Conservation (phyloP, 352 stramenopile species). For the Globisporangium paddicum region DNA sequence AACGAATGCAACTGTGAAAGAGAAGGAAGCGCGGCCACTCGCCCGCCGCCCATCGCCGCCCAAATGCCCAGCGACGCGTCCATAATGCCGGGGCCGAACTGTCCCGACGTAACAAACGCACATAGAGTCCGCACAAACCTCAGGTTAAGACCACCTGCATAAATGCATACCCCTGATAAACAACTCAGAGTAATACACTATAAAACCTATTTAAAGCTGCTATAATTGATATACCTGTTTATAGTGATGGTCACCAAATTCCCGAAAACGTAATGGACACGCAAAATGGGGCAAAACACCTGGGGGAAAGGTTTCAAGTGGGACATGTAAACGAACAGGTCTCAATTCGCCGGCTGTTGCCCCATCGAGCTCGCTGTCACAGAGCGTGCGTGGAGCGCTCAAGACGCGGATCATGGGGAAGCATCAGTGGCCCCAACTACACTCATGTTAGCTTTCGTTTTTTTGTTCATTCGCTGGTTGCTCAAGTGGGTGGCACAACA, state of each 20-base stretch:
- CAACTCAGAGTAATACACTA: too few species aligned
- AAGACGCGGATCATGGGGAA: neutral
- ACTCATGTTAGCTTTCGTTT: too few species aligned
- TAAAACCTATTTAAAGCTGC: neutral
- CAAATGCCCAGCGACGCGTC: neutral
- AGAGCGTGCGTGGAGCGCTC: too few species aligned
- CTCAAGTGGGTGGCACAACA: slow-evolving; percentile 3
- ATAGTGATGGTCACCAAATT: neutral
- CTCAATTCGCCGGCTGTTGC: neutral
- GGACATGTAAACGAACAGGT: slow-evolving; percentile 8
- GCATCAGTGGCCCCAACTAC: too few species aligned
- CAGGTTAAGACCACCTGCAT: neutral
- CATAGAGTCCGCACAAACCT: slow-evolving; percentile 3
- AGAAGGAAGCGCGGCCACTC: neutral
- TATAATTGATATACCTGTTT: neutral
- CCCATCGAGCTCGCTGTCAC: too few species aligned
- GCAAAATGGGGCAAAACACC: neutral
- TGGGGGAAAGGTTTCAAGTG: neutral
- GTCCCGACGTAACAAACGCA: slow-evolving; percentile 9
- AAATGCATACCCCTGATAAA: neutral
- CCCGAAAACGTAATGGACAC: neutral
- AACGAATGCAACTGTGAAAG: slow-evolving; percentile 1
- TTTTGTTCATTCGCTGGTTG: neutral
- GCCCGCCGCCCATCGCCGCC: neutral
- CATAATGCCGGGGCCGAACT: neutral